Percentiles rank a stretch among this genome's conserved stretches.
These are phyloP conservation scores for Litsea cubeba DNA, from an alignment of 164 flowering plant species.

Conservation along the genomic window DNA sequence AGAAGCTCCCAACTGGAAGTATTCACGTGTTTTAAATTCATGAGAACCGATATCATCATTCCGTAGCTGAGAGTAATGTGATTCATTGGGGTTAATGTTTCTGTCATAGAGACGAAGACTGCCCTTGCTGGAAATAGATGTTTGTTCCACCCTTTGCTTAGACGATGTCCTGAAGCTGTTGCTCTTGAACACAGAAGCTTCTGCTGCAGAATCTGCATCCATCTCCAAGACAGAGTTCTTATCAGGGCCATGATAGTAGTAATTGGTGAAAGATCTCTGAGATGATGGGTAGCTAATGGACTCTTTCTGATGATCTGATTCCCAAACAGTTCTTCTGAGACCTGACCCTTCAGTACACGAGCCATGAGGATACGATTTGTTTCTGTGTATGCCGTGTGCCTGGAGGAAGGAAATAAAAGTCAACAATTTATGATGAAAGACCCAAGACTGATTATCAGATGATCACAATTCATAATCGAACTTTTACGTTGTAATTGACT, in stretches of 20 bases:
- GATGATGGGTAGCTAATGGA: no score
- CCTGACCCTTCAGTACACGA: not conserved
- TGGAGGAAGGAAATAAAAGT: slow-evolving; percentile 1
- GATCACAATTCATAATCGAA: no score
- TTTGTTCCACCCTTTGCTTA: slow-evolving; percentile 1
- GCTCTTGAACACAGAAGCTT: slow-evolving; percentile 3
- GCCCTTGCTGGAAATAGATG: not conserved
- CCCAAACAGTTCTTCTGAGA: not conserved
- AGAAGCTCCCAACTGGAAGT: slow-evolving; percentile 26
- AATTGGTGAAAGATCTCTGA: not conserved
- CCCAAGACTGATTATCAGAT: no score
- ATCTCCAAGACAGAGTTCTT: slow-evolving; percentile 3
- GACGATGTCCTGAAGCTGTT: slow-evolving; percentile 2
- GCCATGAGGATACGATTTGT: not conserved
- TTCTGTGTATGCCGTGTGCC: not conserved
- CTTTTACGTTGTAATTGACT: no score
- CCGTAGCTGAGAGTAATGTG: slow-evolving; percentile 19
- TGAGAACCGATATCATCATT: slow-evolving; percentile 20
- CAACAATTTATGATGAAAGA: not conserved
- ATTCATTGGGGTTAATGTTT: slow-evolving; percentile 10
- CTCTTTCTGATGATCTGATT: slow-evolving; percentile 1
- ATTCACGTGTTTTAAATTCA: slow-evolving; percentile 20
- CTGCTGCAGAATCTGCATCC: slow-evolving; percentile 4
- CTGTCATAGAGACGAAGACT: not conserved
- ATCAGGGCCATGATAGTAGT: slow-evolving; percentile 1